Evolutionary conservation across 192 early-diverging fungal species (phyloP).

Genomic region (Coemansia reversa): DNA sequence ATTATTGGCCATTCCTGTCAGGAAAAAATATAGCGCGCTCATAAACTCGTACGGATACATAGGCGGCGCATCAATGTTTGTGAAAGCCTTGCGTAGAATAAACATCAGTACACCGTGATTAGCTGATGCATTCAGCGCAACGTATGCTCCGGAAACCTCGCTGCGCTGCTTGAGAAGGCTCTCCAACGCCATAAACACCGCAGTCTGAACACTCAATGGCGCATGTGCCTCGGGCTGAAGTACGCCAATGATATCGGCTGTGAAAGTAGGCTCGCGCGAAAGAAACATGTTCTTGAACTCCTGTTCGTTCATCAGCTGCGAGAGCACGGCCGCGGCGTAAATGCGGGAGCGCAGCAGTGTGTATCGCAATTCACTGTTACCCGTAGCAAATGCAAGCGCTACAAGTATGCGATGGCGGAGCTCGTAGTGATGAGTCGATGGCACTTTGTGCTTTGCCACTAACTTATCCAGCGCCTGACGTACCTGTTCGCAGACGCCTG

Average conservation of each 20-base stretch:
- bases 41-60: slow-evolving; percentile 64
- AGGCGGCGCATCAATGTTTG: slow-evolving; percentile 47
- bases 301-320: slow-evolving; percentile 56
- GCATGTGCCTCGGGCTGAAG: slow-evolving; percentile 70
- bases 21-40: slow-evolving; percentile 79
- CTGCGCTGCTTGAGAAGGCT: slow-evolving; percentile 76
- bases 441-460: slow-evolving; percentile 66
- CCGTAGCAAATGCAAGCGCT: slow-evolving; percentile 59
- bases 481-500: slow-evolving; percentile 51
- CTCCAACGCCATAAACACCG: slow-evolving; percentile 79
- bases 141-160: slow-evolving; percentile 75
- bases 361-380: slow-evolving; percentile 49
- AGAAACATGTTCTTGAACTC: slow-evolving; percentile 71
- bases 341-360: slow-evolving; percentile 72
- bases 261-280: slow-evolving; percentile 86
- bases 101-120: slow-evolving; percentile 91
- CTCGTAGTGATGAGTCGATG: slow-evolving; percentile 70
- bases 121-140: slow-evolving; percentile 86
- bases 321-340: slow-evolving; percentile 75
- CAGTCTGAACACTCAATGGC: slow-evolving; percentile 72
- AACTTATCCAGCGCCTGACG: slow-evolving; percentile 58
- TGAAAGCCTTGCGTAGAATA: slow-evolving; percentile 72
- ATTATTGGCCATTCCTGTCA: slow-evolving; percentile 75
- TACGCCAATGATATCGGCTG: slow-evolving; percentile 72
- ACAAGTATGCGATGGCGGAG: slow-evolving; percentile 80